These are phyloP conservation scores for Ganoderma meredithae DNA, from an alignment of 1,284 basidiomycete species.

Conservation along the genomic window DNA sequence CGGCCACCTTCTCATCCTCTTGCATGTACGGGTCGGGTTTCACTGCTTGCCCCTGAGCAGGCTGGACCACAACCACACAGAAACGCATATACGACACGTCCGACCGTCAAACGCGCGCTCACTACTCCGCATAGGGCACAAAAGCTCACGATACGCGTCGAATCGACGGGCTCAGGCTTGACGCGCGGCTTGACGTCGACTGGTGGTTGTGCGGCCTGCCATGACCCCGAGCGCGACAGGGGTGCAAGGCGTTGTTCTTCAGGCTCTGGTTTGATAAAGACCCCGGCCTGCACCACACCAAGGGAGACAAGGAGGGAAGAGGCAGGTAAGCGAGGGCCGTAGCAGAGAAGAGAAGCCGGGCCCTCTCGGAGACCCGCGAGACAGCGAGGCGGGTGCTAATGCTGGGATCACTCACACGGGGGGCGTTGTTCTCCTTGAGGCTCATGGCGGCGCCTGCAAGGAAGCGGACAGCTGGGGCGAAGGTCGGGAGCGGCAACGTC, in stretches of 20 bases:
- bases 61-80: slow-evolving; percentile 12
- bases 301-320: slow-evolving; percentile 3
- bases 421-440: slow-evolving; percentile 40
- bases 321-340: slow-evolving; percentile 21
- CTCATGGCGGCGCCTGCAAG: slow-evolving; percentile 33
- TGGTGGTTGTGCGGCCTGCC: slow-evolving; percentile 18
- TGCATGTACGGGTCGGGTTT: slow-evolving; percentile 9
- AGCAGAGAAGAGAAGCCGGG: slow-evolving; percentile 11
- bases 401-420: slow-evolving; percentile 14
- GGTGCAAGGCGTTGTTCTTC: slow-evolving; percentile 43
- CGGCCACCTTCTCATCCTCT: slow-evolving; percentile 6
- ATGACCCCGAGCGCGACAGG: slow-evolving; percentile 35
- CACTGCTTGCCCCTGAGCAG: neutral
- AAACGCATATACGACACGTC: slow-evolving; percentile 8
- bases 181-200: slow-evolving; percentile 20
- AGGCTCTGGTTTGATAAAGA: slow-evolving; percentile 52
- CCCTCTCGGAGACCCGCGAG: slow-evolving; percentile 13
- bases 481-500: slow-evolving; percentile 5
- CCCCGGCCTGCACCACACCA: slow-evolving; percentile 27
- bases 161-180: slow-evolving; percentile 45
- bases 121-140: neutral
- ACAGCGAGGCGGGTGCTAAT: neutral
- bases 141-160: slow-evolving; percentile 41
- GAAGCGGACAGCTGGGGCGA: slow-evolving; percentile 10
- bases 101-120: slow-evolving; percentile 28